Conservation (phyloP, 768 basidiomycete genomes). For the Lactarius vividus region DNA sequence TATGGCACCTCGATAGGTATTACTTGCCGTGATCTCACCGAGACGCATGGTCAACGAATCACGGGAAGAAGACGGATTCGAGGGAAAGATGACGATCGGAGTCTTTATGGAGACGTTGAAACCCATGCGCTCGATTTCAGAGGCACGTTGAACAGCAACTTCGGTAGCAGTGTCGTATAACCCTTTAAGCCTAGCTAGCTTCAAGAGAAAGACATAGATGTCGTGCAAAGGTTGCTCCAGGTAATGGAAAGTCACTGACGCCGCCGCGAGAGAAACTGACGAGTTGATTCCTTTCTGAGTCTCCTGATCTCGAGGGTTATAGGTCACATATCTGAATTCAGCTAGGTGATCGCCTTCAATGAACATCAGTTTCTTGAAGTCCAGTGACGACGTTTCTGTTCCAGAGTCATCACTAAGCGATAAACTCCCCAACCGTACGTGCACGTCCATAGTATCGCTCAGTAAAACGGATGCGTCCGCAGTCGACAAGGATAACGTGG, state of each 20-base stretch:
- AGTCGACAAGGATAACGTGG: constrained; percentile 86
- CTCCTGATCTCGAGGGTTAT: constrained; percentile 65
- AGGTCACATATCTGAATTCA: constrained; percentile 92
- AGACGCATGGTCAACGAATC: constrained; percentile 80
- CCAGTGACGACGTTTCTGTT: constrained; percentile 48
- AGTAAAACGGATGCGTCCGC: constrained; percentile 82
- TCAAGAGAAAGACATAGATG: constrained; percentile 77
- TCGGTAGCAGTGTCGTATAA: constrained; percentile 92
- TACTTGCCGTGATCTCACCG: constrained; percentile 84
- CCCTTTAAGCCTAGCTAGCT: constrained; percentile 88
- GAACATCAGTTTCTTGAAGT: constrained; percentile 83
- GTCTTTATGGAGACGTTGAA: constrained; percentile 89
- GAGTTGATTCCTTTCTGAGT: constrained; percentile 80
- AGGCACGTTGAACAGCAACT: constrained; percentile 87
- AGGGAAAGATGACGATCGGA: constrained; percentile 88
- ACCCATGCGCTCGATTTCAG: constrained; percentile 92
- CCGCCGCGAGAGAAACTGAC: constrained; percentile 75
- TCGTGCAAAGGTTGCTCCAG: constrained; percentile 88
- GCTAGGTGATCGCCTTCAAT: constrained; percentile 95
- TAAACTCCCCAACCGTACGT: constrained; percentile 79
- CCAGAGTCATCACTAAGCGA: constrained; percentile 73
- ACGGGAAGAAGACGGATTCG: constrained; percentile 52
- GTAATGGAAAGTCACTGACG: constrained; percentile 86
- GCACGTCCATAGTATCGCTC: constrained; percentile 68
- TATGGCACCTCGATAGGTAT: constrained; percentile 56